phyloP scores from a whole-genome alignment of 768 basidiomycete species.

The Suillus placidus region DNA sequence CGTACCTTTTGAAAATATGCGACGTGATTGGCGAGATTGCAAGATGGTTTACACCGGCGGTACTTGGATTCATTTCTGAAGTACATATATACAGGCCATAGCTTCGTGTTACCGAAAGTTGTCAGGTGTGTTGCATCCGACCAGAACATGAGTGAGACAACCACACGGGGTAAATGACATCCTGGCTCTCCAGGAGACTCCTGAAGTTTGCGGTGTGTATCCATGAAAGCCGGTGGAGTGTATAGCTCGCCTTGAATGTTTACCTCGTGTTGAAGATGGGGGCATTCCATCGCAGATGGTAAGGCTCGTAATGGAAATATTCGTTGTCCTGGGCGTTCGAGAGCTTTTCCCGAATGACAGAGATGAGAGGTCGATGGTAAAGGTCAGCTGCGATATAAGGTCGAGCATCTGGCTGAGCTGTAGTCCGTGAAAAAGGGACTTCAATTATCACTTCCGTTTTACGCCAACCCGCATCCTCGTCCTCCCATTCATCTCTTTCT shows the following conservation, averaged over 20 bases:
- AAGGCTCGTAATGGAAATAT: constrained; percentile 32
- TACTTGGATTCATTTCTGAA: constrained; percentile 29
- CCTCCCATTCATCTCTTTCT: too few relatives aligned
- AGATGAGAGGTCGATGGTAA: constrained; percentile 25
- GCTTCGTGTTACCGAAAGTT: constrained; percentile 18
- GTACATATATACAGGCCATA: constrained; percentile 23
- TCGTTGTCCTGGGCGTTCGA: constrained; percentile 5
- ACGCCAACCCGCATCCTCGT: too few relatives aligned
- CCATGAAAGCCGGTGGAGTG: constrained; percentile 14
- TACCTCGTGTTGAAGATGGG: constrained; percentile 12
- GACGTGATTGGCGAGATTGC: constrained; percentile 10
- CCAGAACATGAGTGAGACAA: constrained; percentile 27
- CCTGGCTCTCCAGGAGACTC: constrained; percentile 16
- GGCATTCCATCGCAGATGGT: constrained; percentile 29
- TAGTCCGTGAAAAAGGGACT: constrained; percentile 20
- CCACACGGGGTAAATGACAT: constrained; percentile 16
- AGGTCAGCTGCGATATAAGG: constrained; percentile 15
- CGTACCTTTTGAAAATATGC: constrained; percentile 17
- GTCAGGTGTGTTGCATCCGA: constrained; percentile 30
- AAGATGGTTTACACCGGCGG: constrained; percentile 16
- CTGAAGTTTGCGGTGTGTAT: constrained; percentile 14
- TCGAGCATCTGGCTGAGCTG: constrained; percentile 6
- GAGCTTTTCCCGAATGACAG: constrained; percentile 15
- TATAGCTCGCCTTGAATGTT: constrained; percentile 23
- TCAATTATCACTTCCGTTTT: constrained; percentile 10